A percentile compares a stretch with the other conserved stretches of the same genome.
Conservation (phyloP, 805 yeast genomes). For the Candida silvatica region DNA sequence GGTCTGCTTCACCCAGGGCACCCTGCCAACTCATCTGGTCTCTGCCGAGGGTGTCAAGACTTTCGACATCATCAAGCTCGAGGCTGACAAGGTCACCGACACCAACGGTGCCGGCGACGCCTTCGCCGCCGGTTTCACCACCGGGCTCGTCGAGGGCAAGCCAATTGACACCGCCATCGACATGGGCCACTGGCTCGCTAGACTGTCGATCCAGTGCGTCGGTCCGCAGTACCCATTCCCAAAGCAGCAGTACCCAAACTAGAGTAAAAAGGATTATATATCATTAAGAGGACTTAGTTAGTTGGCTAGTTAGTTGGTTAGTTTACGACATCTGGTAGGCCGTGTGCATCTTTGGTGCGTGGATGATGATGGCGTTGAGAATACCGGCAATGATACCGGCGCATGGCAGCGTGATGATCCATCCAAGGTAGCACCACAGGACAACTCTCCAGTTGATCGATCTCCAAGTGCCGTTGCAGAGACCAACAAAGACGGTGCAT, state of each 20-base stretch:
- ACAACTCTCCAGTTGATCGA: too few relatives aligned
- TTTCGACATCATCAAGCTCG: slow-evolving; percentile 68
- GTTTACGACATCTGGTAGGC: too few relatives aligned
- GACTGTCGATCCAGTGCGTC: slow-evolving; percentile 80
- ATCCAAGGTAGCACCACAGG: too few relatives aligned
- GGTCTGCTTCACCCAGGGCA: slow-evolving; percentile 92
- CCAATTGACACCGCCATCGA: slow-evolving; percentile 52
- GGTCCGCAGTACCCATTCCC: slow-evolving; percentile 93
- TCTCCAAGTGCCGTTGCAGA: slow-evolving; percentile 66
- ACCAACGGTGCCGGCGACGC: slow-evolving; percentile 99
- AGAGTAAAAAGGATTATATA: too few relatives aligned
- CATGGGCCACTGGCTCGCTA: slow-evolving; percentile 96
- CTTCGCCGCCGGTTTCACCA: slow-evolving; percentile 92
- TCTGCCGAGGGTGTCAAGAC: slow-evolving; percentile 38
- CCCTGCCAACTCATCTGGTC: slow-evolving; percentile 81
- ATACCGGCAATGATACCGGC: too few relatives aligned
- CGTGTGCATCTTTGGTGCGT: too few relatives aligned
- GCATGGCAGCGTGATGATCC: too few relatives aligned
- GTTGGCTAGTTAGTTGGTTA: too few relatives aligned
- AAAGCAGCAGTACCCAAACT: slow-evolving; percentile 50
- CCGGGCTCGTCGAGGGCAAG: slow-evolving; percentile 75
- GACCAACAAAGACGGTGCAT: slow-evolving; percentile 68
- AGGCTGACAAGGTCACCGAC: slow-evolving; percentile 62
- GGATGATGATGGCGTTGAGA: too few relatives aligned
- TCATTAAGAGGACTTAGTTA: too few relatives aligned